Evolutionary conservation across 2,329 filamentous ascomycete species (phyloP).

Genomic region (Ploettnerulaceae sp.): DNA sequence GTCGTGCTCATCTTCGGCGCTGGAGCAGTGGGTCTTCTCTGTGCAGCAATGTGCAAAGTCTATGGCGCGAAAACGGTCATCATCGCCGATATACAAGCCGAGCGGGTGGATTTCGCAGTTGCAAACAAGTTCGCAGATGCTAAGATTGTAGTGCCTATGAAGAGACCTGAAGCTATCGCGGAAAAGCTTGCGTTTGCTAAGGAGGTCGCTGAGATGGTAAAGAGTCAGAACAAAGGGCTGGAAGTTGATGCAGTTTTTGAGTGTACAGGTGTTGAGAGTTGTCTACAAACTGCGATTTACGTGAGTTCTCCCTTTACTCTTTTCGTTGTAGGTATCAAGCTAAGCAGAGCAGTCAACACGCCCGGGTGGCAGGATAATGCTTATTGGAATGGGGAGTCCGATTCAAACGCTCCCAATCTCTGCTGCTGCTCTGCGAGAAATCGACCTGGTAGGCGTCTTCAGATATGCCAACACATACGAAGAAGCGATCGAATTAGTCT

Average conservation of each 20-base stretch:
- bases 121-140: slow-evolving; percentile 32
- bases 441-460: slow-evolving; percentile 72
- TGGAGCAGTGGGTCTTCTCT: slow-evolving; percentile 76
- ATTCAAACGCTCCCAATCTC: slow-evolving; percentile 70
- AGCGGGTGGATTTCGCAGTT: slow-evolving; percentile 73
- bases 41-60: slow-evolving; percentile 43
- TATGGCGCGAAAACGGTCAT: slow-evolving; percentile 84
- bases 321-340: background rate
- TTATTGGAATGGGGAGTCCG: slow-evolving; percentile 75
- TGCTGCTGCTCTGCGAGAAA: slow-evolving; percentile 68
- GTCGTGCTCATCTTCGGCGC: slow-evolving; percentile 86
- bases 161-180: slow-evolving; percentile 27
- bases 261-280: slow-evolving; percentile 54
- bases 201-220: slow-evolving; percentile 36
- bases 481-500: slow-evolving; percentile 79
- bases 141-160: slow-evolving; percentile 33
- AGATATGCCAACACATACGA: slow-evolving; percentile 87
- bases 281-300: slow-evolving; percentile 52
- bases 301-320: slow-evolving; percentile 39
- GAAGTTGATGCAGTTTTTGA: slow-evolving; percentile 65
- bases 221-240: slow-evolving; percentile 47
- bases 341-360: slow-evolving; percentile 46
- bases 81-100: slow-evolving; percentile 90
- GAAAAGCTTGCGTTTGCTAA: slow-evolving; percentile 36
- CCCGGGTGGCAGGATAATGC: slow-evolving; percentile 65